Evolutionary conservation across 768 basidiomycete species (phyloP), one percentile per base, ranked within the genome.

Genomic region (Leccinum subtestaceum): DNA sequence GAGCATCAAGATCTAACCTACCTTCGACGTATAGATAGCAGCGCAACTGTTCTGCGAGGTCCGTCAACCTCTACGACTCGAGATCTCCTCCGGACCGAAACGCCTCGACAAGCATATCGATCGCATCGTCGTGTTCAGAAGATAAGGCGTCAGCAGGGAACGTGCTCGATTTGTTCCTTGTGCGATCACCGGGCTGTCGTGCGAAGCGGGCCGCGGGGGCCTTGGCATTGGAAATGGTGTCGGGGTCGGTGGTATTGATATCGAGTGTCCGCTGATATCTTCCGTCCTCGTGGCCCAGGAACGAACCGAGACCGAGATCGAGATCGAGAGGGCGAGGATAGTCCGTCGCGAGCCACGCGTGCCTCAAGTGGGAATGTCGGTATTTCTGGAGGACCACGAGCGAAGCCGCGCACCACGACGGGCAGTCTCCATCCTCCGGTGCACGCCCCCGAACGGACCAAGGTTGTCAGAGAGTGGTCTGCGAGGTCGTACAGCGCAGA

Each of bases 391-490:
- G 21, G 21, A 21, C 74, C 40, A 86, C 73, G 47, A 87, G 75
- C 1, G 78, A 77, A 49, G 76, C 71, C 0, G 82, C 82, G 63
- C 85, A 87, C 40, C 77, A 75, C 0, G 73, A 75, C 65, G 1
- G 78, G 66, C 54, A 85, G 72, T 80, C 61, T 85, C 83, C 76
- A 82, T 82, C 21, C 81, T 72, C 84, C 83, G 87, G 63, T 85
- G 81, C 8, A 87, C 77, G 0, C 76, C 79, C 3, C 80, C 64
- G 66, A 80, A 85, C 0, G 80, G 76, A 1, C 63, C 63, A 0
- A 74, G 56, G 19, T 76, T 73, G 0, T 71, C 66, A 0, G 72
- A 64, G 48, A 85, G 65, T 61, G 64, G 7, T 66, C 61, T 0
- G 81, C 81, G 9, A 85, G 74, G 10, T 71, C 68, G 40, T 74